Evolutionary conservation across 2,329 filamentous ascomycete genomes (phyloP), one percentile per base, ranked within the genome.

Genomic region (Ceratocystiopsis sp.): DNA sequence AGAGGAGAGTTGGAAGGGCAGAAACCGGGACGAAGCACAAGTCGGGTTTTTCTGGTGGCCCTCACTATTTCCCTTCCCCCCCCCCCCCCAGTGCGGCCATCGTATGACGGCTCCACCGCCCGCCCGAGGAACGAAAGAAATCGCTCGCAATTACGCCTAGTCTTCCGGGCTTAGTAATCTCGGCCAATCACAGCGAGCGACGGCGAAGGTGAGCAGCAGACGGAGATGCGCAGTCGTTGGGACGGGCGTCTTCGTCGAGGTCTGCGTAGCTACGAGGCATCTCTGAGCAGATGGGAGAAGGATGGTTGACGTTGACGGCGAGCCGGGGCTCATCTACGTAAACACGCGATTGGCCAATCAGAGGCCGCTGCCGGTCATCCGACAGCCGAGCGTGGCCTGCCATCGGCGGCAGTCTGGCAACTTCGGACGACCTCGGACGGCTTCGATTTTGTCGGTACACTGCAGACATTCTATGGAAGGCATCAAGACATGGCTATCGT

Each of bases 21-120:
- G 45, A 43, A 38, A 46, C 19, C 9, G 40, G 25, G 37, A 43
- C 32, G 40, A 36, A 18, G 42, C 44, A 37, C 33, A 45, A 42
- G 38, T 47, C 44, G 32, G 33, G 33, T 34, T 34, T n/a, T 39
- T 34, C n/a, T 40, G 38, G 25, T 40, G 37, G 37, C 16, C n/a
- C 15, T 32, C n/a, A n/a, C n/a, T n/a, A n/a, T n/a, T n/a, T n/a
- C n/a, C 7, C 19, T 7, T 4, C 19, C 19, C 4, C 19, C 19
- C 19, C 19, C 8, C 29, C 38, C 35, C 14, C 35, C 35, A 44
- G 38, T 45, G 41, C 33, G 33, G 42, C 17, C 34, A 51, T 51
- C 49, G 49, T 51, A 51, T 51, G 49, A 51, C 19, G 37, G 47
- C 45, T 45, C 47, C 47, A 49, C 47, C 43, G 45, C 45, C 47